A percentile compares a stretch with the other conserved stretches of the same genome.
Evolutionary conservation across 371 early-diverging fungal genomes (phyloP).

Genomic region (Sporodiniella umbellata): DNA sequence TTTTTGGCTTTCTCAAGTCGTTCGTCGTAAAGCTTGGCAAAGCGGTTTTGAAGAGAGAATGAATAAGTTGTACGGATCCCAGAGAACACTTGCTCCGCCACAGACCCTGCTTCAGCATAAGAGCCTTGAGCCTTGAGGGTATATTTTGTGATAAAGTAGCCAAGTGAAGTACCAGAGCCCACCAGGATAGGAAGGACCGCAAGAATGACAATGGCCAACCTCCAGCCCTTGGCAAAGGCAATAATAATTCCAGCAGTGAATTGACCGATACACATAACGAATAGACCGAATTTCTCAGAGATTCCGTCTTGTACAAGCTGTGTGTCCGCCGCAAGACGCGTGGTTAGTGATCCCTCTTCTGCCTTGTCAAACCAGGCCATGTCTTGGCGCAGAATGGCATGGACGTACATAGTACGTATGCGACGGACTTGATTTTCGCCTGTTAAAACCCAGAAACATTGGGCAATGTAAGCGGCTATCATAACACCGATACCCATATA

Average conservation of each 20-base stretch:
- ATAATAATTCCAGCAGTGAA: constrained; percentile 84
- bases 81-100: constrained; percentile 67
- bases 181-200: constrained; percentile 63
- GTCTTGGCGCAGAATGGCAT: constrained; percentile 80
- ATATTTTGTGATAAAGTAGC: constrained; percentile 56
- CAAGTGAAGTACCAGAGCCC: constrained; percentile 57
- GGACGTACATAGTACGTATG: constrained; percentile 52
- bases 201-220: constrained; percentile 71
- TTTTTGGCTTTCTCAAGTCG: constrained; percentile 52
- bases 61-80: constrained; percentile 86
- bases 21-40: constrained; percentile 57
- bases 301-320: constrained; percentile 80
- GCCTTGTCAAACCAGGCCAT: constrained; percentile 86
- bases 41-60: constrained; percentile 76
- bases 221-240: constrained; percentile 83
- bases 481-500: constrained; percentile 31
- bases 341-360: constrained; percentile 60
- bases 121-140: constrained; percentile 33
- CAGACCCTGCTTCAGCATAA: constrained; percentile 44
- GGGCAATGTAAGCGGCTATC: constrained; percentile 21
- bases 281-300: constrained; percentile 74
- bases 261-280: constrained; percentile 59
- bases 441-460: constrained; percentile 27
- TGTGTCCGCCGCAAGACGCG: constrained; percentile 70
- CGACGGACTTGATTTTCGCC: constrained; percentile 26